A percentile compares a stretch with the other conserved stretches of the same genome.
phyloP scores from a whole-genome alignment of 257 asterid genomes.

The Thymus quinquecostatus region DNA sequence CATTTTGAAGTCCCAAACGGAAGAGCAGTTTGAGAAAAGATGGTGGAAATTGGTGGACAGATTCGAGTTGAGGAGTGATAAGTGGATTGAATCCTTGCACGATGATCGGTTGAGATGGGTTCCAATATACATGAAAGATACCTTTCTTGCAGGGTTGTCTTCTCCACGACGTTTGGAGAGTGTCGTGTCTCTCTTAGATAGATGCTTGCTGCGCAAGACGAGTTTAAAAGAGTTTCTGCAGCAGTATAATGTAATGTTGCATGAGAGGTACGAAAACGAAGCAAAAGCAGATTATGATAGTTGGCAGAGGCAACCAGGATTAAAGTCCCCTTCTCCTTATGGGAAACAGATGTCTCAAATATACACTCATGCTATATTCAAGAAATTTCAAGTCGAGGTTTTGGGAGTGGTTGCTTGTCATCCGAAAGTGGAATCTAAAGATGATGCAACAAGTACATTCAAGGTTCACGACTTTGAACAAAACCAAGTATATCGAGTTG shows the following conservation, averaged over 20 bases:
- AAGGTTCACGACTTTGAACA: constrained; percentile 56
- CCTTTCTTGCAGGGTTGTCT: constrained; percentile 54
- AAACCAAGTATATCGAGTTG: constrained; percentile 42
- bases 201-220: constrained; percentile 45
- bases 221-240: constrained; percentile 46
- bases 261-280: constrained; percentile 54
- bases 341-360: constrained; percentile 53
- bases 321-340: constrained; percentile 60
- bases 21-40: constrained; percentile 48
- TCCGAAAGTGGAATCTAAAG: constrained; percentile 46
- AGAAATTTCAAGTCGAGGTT: constrained; percentile 62
- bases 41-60: constrained; percentile 51
- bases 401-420: constrained; percentile 65
- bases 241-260: constrained; percentile 39
- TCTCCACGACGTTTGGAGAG: constrained; percentile 40
- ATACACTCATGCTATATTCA: constrained; percentile 55
- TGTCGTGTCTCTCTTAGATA: constrained; percentile 40
- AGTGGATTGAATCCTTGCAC: constrained; percentile 47
- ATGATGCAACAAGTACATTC: constrained; percentile 37
- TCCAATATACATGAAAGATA: constrained; percentile 43
- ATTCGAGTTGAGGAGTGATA: constrained; percentile 47
- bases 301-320: constrained; percentile 42
- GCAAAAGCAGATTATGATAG: constrained; percentile 50
- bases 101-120: constrained; percentile 58
- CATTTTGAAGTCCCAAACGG: constrained; percentile 49